Percentiles rank a stretch among this genome's conserved stretches.
phyloP scores from a whole-genome alignment of 116 monocot genomes.

The Phalaenopsis hybrid region DNA sequence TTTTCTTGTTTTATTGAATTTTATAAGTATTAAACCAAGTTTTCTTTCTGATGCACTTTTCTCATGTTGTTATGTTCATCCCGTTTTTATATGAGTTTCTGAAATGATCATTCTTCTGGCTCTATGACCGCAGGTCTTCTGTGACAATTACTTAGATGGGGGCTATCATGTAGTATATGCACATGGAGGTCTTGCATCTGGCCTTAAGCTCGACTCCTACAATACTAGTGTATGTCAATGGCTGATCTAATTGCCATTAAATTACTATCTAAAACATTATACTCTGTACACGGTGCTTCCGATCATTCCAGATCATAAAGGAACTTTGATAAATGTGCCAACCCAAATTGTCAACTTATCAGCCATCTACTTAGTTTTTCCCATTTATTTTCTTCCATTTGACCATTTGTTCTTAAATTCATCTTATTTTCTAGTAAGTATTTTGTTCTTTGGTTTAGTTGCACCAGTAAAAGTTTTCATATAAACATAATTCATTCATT shows the following conservation, averaged over 20 bases:
- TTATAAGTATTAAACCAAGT: not conserved
- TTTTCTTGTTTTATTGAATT: conserved; percentile 1
- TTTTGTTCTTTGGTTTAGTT: too few relatives aligned
- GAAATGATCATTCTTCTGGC: not conserved
- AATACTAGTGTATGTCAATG: conserved; percentile 43
- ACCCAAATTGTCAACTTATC: not conserved
- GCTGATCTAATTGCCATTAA: not conserved
- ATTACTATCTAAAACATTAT: not conserved
- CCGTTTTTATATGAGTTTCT: not conserved
- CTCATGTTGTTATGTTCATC: not conserved
- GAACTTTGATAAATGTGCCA: too few relatives aligned
- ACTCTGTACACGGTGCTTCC: not conserved
- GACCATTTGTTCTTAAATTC: not conserved
- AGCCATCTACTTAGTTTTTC: not conserved
- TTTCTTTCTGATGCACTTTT: not conserved
- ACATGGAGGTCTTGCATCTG: conserved; percentile 74
- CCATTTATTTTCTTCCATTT: not conserved
- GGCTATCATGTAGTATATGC: conserved; percentile 95
- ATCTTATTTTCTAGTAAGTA: not conserved
- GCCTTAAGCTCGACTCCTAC: conserved; percentile 70
- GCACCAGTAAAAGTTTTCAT: not conserved
- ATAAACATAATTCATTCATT: not conserved
- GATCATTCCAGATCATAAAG: too few relatives aligned
- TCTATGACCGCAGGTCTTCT: conserved; percentile 58
- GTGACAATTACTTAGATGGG: conserved; percentile 94